Conservation (phyloP, 768 basidiomycete genomes). For the Coprinopsis strossmayeri region DNA sequence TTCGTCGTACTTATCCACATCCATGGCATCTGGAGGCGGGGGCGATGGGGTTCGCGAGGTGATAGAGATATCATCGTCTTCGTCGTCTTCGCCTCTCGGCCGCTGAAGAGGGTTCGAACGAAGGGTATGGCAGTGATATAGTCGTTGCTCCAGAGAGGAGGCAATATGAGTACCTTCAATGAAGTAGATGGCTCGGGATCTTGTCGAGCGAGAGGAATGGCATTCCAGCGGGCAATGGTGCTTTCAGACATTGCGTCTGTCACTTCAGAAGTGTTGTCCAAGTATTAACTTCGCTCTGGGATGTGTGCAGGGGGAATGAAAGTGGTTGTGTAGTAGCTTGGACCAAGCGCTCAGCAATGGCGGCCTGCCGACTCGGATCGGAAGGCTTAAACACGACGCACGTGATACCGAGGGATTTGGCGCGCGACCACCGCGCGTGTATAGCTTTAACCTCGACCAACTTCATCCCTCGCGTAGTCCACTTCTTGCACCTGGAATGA, state of each 20-base stretch:
- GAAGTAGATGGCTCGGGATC: slow-evolving; percentile 15
- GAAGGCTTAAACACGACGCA: too few relatives aligned
- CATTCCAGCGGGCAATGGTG: slow-evolving; percentile 67
- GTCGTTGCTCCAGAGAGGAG: slow-evolving; percentile 32
- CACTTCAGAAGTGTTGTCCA: too few relatives aligned
- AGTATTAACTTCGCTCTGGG: too few relatives aligned
- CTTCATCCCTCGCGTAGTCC: too few relatives aligned
- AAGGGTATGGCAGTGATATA: slow-evolving; percentile 48
- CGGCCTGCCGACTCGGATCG: too few relatives aligned
- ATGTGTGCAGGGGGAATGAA: too few relatives aligned
- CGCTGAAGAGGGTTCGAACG: slow-evolving; percentile 49
- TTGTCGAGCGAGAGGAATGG: slow-evolving; percentile 42
- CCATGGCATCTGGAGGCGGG: slow-evolving; percentile 38
- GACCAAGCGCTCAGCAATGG: too few relatives aligned
- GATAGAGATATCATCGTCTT: slow-evolving; percentile 61
- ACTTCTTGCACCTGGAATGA: slow-evolving; percentile 39
- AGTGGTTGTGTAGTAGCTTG: too few relatives aligned
- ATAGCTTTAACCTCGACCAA: too few relatives aligned
- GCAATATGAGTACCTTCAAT: slow-evolving; percentile 70
- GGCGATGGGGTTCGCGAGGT: slow-evolving; percentile 79
- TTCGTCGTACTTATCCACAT: slow-evolving; percentile 58
- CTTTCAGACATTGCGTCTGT: slow-evolving; percentile 48
- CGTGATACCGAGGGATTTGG: too few relatives aligned
- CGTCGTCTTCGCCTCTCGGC: slow-evolving; percentile 49
- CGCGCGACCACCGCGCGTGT: too few relatives aligned